Base-by-base conservation (phyloP, 345 rosid species). In the Passiflora organensis region DNA sequence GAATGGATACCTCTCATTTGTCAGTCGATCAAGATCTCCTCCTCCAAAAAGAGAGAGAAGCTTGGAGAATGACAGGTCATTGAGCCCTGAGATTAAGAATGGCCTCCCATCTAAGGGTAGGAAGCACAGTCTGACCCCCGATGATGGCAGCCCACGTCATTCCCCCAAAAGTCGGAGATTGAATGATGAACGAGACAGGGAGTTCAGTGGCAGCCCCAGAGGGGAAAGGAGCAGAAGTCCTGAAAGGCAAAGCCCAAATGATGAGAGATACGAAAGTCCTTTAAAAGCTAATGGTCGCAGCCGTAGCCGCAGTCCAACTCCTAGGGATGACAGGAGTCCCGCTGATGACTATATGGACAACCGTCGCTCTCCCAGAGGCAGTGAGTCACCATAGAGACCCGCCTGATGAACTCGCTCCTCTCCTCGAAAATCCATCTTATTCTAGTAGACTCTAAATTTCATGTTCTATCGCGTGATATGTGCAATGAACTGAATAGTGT, bases 1-100 rank as follows among this genome's bases (percentile, higher is more conserved):
- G 28, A 52, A 21, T 18, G 22, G 6, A 22, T 55, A 38, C n/a
- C n/a, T 53, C 16, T 2, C 8, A 10, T 56, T 53, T 32, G 50
- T 23, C 66, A 87, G 96, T 53, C 83, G 85, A 28, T 91, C 96
- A 19, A 72, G 82, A 45, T 87, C 97, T 37, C 72, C 72, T 1
- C 85, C 90, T 0, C 81, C 67, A 43, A 84, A 72, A 79, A 79
- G 86, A 48, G 89, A 80, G 48, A 53, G 74, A 32, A 84, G 82
- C 55, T 42, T 76, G 56, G 95, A 76, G 13, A 51, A 36, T 36
- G 72, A 46, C 32, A 68, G 72, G 55, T 68, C 73, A 10, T 10
- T 58, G 47, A 69, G 69, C 60, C 73, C 48, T 25, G 73, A 62
- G 45, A 63, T 59, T 21, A 69, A 46, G 68, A 56, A 47, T 51